phyloP scores from a whole-genome alignment of 2,329 filamentous ascomycete species.

The Akanthomyces dipterigenus region DNA sequence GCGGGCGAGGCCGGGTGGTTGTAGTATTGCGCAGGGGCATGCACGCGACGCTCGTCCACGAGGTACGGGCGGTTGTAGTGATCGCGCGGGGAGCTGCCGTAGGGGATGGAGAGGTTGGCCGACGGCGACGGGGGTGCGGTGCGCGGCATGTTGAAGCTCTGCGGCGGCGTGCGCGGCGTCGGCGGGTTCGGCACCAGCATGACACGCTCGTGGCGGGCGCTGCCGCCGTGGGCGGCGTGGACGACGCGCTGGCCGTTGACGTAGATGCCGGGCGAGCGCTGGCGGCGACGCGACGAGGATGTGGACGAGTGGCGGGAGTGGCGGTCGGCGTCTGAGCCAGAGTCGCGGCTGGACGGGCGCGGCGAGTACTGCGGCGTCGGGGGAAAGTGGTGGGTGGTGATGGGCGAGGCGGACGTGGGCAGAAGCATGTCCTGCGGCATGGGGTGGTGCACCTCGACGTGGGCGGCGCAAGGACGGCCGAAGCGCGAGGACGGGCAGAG shows the following conservation, averaged over 20 bases:
- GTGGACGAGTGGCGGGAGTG: constrained; percentile 6
- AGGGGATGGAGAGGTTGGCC: constrained; percentile 17
- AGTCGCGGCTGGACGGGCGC: constrained; percentile 26
- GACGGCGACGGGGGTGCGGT: constrained; percentile 35
- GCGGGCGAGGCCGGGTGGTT: constrained; percentile 27
- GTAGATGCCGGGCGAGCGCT: constrained; percentile 29
- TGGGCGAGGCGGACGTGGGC: constrained; percentile 18
- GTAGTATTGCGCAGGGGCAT: constrained; percentile 32
- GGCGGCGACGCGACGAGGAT: constrained; percentile 25
- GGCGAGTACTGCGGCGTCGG: constrained; percentile 33
- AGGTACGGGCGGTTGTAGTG: constrained; percentile 28
- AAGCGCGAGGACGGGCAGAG: constrained; percentile 34
- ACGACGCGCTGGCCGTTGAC: constrained; percentile 31
- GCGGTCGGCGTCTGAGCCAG: constrained; percentile 9
- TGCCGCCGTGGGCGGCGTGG: constrained; percentile 23
- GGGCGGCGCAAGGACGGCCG: constrained; percentile 35
- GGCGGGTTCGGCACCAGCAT: constrained; percentile 39
- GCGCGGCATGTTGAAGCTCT: constrained; percentile 30
- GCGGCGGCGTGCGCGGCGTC: constrained; percentile 41
- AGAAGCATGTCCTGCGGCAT: constrained; percentile 16
- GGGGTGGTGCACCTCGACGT: constrained; percentile 34
- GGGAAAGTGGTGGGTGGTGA: constrained; percentile 24
- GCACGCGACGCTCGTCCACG: constrained; percentile 31
- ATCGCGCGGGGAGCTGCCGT: constrained; percentile 19
- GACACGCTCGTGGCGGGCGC: constrained; percentile 35